Percentiles rank a stretch among this genome's conserved stretches.
phyloP scores from a whole-genome alignment of 495 filamentous ascomycete species.

The Penicillium goetzii region DNA sequence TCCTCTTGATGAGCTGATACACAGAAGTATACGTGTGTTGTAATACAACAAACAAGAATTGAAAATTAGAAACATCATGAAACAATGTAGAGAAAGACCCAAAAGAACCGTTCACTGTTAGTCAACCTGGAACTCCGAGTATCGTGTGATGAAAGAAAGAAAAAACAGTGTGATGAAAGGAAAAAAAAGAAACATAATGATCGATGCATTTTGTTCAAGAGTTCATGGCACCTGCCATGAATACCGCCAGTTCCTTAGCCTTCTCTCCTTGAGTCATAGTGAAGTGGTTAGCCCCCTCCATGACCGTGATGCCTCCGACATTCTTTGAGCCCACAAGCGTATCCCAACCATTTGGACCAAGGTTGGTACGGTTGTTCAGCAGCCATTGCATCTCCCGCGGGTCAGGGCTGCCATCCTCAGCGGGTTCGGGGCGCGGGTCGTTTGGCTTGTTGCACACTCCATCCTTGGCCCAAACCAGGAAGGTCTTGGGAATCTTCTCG shows the following conservation, averaged over 20 bases:
- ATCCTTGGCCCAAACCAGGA: constrained; percentile 78
- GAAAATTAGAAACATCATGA: constrained; percentile 4
- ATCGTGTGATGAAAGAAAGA: constrained; percentile 1
- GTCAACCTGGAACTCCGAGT: not conserved
- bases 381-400: constrained; percentile 72
- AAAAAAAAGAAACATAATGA: constrained; percentile 9
- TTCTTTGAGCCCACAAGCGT: constrained; percentile 69
- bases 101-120: not conserved
- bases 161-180: not conserved
- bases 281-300: constrained; percentile 49
- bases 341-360: constrained; percentile 81
- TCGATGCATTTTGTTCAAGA: constrained; percentile 18
- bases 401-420: constrained; percentile 59
- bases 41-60: constrained; percentile 15
- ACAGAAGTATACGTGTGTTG: constrained; percentile 19
- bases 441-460: constrained; percentile 73
- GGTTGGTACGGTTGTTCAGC: constrained; percentile 75
- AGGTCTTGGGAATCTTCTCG: constrained; percentile 59
- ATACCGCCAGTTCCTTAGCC: constrained; percentile 41
- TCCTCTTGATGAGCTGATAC: not conserved
- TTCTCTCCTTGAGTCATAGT: constrained; percentile 47
- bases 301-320: constrained; percentile 60
- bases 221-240: constrained; percentile 36
- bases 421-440: constrained; percentile 71
- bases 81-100: constrained; percentile 6